A percentile compares a stretch with the other conserved stretches of the same genome.
phyloP scores from a whole-genome alignment of 345 rosid species.

The Xanthoceras sorbifolium region DNA sequence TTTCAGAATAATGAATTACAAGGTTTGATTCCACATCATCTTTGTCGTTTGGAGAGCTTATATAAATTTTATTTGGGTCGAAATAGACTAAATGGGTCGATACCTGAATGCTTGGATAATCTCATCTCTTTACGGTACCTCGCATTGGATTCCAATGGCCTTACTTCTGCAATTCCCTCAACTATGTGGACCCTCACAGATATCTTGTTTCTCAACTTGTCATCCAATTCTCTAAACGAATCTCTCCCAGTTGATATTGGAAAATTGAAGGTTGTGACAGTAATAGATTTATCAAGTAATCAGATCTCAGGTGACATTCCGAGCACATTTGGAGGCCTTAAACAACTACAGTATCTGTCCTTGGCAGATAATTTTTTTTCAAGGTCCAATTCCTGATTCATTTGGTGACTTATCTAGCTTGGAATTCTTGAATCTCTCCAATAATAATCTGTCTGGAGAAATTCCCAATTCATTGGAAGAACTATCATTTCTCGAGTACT shows the following conservation, averaged over 20 bases:
- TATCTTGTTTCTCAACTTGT: slow-evolving; percentile 17
- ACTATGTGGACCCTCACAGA: slow-evolving; percentile 17
- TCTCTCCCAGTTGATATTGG: slow-evolving; percentile 13
- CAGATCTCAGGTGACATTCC: slow-evolving; percentile 20
- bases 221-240: slow-evolving; percentile 23
- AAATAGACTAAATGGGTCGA: neutral
- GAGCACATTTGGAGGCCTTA: neutral
- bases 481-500: slow-evolving; percentile 4
- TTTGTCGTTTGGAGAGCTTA: slow-evolving; percentile 13
- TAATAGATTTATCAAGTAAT: slow-evolving; percentile 25
- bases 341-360: neutral
- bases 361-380: slow-evolving; percentile 13
- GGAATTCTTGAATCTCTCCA: slow-evolving; percentile 27
- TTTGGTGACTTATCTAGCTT: slow-evolving; percentile 18
- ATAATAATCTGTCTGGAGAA: slow-evolving; percentile 21
- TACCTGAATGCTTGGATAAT: slow-evolving; percentile 13
- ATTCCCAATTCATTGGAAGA: slow-evolving; percentile 32
- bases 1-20: slow-evolving; percentile 6
- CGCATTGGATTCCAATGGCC: neutral
- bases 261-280: slow-evolving; percentile 15
- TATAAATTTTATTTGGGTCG: neutral
- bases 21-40: neutral
- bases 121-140: neutral
- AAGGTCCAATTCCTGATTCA: slow-evolving; percentile 28
- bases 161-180: slow-evolving; percentile 22